Conservation (phyloP, 495 filamentous ascomycete species). For the Choiromyces venosus region DNA sequence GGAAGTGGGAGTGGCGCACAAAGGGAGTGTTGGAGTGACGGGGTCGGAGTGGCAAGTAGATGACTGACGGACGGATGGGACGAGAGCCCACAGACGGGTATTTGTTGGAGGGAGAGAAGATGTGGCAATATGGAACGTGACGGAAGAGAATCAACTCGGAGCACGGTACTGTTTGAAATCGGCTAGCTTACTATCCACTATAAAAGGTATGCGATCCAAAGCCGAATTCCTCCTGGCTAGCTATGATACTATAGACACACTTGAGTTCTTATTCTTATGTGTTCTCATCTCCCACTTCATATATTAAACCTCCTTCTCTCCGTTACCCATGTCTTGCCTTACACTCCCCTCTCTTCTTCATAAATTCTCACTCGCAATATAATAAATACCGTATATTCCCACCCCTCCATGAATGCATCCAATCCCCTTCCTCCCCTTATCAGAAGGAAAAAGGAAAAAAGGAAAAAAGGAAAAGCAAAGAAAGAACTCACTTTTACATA, state of each 20-base stretch:
- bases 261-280: neutral
- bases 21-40: neutral
- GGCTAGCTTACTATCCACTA: neutral
- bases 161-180: neutral
- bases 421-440: neutral
- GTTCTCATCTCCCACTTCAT: neutral
- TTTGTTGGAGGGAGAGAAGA: neutral
- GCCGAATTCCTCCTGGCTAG: neutral
- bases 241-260: too few species aligned
- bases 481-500: conserved; percentile 7
- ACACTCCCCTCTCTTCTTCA: neutral
- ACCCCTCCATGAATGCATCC: neutral
- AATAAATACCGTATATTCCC: too few species aligned
- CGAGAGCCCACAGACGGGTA: neutral
- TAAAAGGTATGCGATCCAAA: neutral
- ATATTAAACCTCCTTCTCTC: neutral
- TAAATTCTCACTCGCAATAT: neutral
- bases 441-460: neutral
- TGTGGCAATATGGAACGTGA: neutral
- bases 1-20: neutral
- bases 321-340: neutral
- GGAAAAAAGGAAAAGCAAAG: conserved; percentile 6
- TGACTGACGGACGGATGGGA: neutral
- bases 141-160: neutral
- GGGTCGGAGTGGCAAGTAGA: neutral